Percentiles rank a stretch among this genome's conserved stretches.
phyloP scores from a whole-genome alignment of 2,329 filamentous ascomycete species.

The Lojkania enalia region DNA sequence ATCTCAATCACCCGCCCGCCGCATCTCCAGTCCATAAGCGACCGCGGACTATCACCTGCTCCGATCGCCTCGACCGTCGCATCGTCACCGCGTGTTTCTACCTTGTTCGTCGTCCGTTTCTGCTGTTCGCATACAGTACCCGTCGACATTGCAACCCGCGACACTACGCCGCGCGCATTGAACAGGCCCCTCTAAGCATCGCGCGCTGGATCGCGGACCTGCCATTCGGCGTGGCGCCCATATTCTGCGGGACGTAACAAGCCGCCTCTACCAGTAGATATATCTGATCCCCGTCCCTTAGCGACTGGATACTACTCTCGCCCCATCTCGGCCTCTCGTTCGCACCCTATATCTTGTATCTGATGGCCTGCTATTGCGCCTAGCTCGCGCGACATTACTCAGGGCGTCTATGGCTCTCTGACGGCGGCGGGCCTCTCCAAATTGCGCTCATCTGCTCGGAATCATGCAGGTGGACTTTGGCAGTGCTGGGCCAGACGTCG shows the following conservation, averaged over 20 bases:
- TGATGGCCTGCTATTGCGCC: slow-evolving; percentile 21
- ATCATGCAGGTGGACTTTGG: slow-evolving; percentile 45
- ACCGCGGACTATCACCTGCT: neutral
- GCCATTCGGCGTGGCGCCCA: neutral
- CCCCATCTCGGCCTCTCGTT: slow-evolving; percentile 24
- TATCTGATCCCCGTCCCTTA: neutral
- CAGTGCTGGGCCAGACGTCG: slow-evolving; percentile 35
- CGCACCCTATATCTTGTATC: slow-evolving; percentile 22
- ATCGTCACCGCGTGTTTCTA: neutral
- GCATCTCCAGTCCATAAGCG: neutral
- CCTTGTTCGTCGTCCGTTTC: neutral
- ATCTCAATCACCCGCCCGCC: too few species aligned
- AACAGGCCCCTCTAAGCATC: neutral
- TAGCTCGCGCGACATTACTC: slow-evolving; percentile 25
- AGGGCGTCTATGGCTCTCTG: slow-evolving; percentile 36
- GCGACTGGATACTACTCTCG: neutral
- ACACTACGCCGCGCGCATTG: neutral
- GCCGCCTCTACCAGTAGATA: neutral
- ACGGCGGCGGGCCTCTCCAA: slow-evolving; percentile 25
- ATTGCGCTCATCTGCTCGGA: slow-evolving; percentile 26
- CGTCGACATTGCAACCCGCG: neutral
- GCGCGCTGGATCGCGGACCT: slow-evolving; percentile 1
- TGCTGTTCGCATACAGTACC: too few species aligned
- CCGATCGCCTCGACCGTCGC: neutral
- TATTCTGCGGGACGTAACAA: neutral